These are phyloP conservation scores for Teunomyces stri DNA, from an alignment of 805 yeast species.

Conservation along the genomic window DNA sequence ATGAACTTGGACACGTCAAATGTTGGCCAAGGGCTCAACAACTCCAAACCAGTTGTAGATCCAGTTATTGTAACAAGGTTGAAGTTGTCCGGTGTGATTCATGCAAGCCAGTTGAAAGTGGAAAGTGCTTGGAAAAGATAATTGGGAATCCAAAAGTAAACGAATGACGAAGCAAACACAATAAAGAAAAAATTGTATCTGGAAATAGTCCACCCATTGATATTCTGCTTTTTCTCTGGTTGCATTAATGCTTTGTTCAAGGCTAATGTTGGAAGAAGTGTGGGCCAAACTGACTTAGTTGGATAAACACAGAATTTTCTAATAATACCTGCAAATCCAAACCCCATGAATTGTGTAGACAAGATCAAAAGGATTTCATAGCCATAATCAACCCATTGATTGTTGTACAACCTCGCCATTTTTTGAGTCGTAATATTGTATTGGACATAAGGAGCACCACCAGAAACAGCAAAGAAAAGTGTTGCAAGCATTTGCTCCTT, in stretches of 20 bases:
- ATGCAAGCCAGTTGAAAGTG: slow-evolving; percentile 53
- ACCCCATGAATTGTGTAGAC: slow-evolving; percentile 15
- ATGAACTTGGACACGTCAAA: slow-evolving; percentile 41
- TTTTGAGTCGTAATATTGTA: slow-evolving; percentile 21
- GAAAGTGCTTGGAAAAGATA: slow-evolving; percentile 42
- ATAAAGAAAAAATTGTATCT: slow-evolving; percentile 19
- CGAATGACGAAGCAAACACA: slow-evolving; percentile 16
- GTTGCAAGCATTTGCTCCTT: slow-evolving; percentile 69
- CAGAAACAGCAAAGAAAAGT: slow-evolving; percentile 34
- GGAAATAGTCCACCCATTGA: slow-evolving; percentile 32
- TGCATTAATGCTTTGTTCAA: slow-evolving; percentile 24
- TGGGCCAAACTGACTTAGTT: slow-evolving; percentile 52
- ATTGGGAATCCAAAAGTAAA: slow-evolving; percentile 43
- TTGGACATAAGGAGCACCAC: slow-evolving; percentile 21
- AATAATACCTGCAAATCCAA: slow-evolving; percentile 17
- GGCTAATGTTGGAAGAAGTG: slow-evolving; percentile 28
- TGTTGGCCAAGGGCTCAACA: slow-evolving; percentile 51
- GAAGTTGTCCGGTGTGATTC: slow-evolving; percentile 53
- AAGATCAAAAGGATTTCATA: slow-evolving; percentile 13
- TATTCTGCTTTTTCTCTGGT: slow-evolving; percentile 23
- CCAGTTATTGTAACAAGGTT: slow-evolving; percentile 51
- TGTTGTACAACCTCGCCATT: slow-evolving; percentile 22
- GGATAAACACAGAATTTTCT: slow-evolving; percentile 46
- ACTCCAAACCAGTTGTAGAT: slow-evolving; percentile 44
- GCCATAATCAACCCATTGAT: slow-evolving; percentile 20